Evolutionary conservation across 192 early-diverging fungal species (phyloP), one percentile per base, ranked within the genome.

Genomic region (Lobosporangium transversale): DNA sequence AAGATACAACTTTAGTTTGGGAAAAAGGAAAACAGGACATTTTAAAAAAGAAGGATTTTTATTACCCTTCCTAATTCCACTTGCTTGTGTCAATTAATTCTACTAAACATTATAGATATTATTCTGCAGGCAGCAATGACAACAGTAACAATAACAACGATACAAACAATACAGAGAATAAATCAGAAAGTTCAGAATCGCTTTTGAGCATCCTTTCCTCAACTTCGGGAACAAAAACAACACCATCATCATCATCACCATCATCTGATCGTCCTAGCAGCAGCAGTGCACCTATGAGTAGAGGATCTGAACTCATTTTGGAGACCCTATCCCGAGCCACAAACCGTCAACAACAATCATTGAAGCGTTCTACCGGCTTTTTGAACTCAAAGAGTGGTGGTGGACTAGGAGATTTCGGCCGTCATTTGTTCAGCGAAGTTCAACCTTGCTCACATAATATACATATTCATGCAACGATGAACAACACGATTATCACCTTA

Each of bases 401-500:
- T 20, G 23, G 42, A n/a, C 53, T 53, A 15, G 50, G 54, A 32
- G 32, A 33, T 8, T 42, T 20, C 21, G 48, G 51, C n/a, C 58
- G 63, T 35, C 45, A 20, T 12, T 52, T 67, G 32, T 44, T 76
- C 44, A 43, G 58, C 36, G 73, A 76, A 24, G 2, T 53, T 3
- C 64, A 67, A 30, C 57, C 68, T n/a, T 66, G 66, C 51, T 61
- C 79, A 4, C 68, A 85, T 53, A 79, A 85, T 50, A 58, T 90
- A 32, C 84, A 91, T 49, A 84, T 90, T 31, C 67, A 84, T 32
- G 79, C 86, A 24, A 66, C 80, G 8, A 80, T 88, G 40, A 98
- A 98, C 79, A 98, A 98, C 84, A 97, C 97, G 42, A 89, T 96
- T 54, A 32, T 94, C 48, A 92, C 93, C 26, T 80, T 98, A 58